A percentile compares a stretch with the other conserved stretches of the same genome.
Conservation (phyloP, 441 rosid genomes). For the Erodium texanum region DNA sequence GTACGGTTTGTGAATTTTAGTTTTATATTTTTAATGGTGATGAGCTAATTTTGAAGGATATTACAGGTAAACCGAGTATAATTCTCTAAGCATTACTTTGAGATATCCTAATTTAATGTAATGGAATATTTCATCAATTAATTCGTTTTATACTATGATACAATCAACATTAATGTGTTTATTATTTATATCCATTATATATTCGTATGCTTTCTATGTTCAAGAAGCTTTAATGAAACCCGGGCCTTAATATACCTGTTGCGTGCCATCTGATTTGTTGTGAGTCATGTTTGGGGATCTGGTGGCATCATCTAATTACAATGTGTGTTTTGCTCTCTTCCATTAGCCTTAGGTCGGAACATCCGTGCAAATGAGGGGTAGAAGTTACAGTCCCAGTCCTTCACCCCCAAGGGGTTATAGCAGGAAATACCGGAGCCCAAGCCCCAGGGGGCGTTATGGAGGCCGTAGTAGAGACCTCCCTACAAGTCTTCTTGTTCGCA, state of each 20-base stretch:
- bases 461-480: constrained; percentile 56
- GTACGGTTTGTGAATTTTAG: not conserved
- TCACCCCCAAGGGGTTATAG: constrained; percentile 63
- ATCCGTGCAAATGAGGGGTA: constrained; percentile 44
- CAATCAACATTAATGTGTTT: not conserved
- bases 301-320: not conserved
- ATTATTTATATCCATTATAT: not conserved
- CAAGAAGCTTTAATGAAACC: not conserved
- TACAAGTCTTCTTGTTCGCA: constrained; percentile 83
- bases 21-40: not conserved
- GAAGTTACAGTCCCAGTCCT: constrained; percentile 57
- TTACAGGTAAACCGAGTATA: too few relatives aligned
- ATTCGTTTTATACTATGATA: too few relatives aligned
- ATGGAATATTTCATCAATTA: too few relatives aligned
- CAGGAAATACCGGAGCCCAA: constrained; percentile 56
- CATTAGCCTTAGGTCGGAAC: constrained; percentile 11
- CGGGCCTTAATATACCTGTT: not conserved
- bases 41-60: too few relatives aligned
- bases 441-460: constrained; percentile 48
- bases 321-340: not conserved
- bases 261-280: not conserved
- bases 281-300: not conserved
- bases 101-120: too few relatives aligned
- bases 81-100: too few relatives aligned
- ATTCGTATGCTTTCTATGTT: not conserved